Base-by-base conservation (phyloP, 768 basidiomycete species). In the Mrakia gelida region DNA sequence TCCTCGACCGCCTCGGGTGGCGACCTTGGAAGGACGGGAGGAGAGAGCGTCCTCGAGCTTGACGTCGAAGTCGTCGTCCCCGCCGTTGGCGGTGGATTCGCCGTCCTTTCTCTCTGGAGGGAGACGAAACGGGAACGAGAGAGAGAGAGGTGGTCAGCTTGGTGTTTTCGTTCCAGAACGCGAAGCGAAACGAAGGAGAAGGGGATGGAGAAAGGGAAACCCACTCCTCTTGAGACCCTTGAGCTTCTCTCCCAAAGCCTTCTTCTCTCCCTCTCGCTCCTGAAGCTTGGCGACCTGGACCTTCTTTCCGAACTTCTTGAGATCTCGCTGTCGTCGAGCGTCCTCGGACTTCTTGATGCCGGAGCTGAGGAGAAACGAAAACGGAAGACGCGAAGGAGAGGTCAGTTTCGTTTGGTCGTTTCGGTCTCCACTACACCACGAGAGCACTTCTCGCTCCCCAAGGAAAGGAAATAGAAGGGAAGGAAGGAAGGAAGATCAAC, bases 281-380 rank as follows among this genome's bases (percentile, higher is more conserved):
- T 94, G 93, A 80, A 93, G 87, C 84, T 95, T 95, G 86, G 98
- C 95, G 54, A 92, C 85, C 85, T 99, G 97, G 16, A 98, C 94
- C 84, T 98, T 93, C 85, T 98, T 99, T 34, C 96, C 96, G 82
- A 93, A 97, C 87, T 98, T 98, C 87, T 98, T 98, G 75, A 94
- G 91, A 82, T 97, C 92, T 67, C 97, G 88, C 84, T 98, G 93
- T 81, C 91, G 91, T 80, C 92, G 89, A 82, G 94, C 95, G 75
- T 94, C 92, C 83, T 98, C 96, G 78, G 91, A 89, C 84, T 92
- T 92, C 84, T 97, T 95, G 81, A 98, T 94, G 0, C 88, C 88
- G 0, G 94, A 92, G 34, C 87, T 65, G n/a, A 54, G 38, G 26
- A 63, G 2, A 3, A 34, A 34, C 21, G 38, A 23, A 21, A 71